Base-by-base conservation (phyloP, 805 yeast species). In the Candida rishiriensis region DNA sequence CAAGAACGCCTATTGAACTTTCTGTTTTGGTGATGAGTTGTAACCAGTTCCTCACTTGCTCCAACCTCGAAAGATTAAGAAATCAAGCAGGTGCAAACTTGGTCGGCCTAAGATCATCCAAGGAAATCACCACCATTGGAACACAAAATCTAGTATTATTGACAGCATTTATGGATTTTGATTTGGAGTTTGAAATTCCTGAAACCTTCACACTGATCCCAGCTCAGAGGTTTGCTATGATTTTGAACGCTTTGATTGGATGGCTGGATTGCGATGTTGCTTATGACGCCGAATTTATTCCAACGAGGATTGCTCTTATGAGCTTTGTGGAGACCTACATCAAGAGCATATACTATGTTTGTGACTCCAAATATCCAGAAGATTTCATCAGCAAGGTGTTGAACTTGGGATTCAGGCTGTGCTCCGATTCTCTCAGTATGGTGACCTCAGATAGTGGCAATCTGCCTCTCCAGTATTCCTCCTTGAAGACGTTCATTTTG, bases 201-300 rank as follows among this genome's bases (percentile, higher is more conserved):
- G 47, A 47, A 5, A 36, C 39, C 3, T 65, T 63, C 37, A 63
- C 59, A n/a, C 70, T 80, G 2, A 64, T 85, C 21, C 83, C 87
- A 7, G 69, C 75, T 3, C 89, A 81, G 55, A 73, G 93, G 52
- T 65, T 83, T 34, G 74, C 71, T 36, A 78, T 85, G 87, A 63
- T 83, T 9, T 48, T 86, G 15, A 73, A 69, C 35, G 72, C 76
- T 5, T 50, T 88, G 1, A 56, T 61, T 4, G 64, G 63, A 15
- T 83, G 90, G 87, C 52, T 83, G 17, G 85, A 80, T 18, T 71
- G 81, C 13, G 88, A 79, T 16, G 52, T 73, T 40, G 78, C 84
- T 1, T 83, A 77, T 57, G 88, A 81, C 15, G 61, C 66, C 0
- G 72, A 65, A 7, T 87, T 85, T 48, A 54, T 67, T 14, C 59